Conservation (phyloP, 2,329 filamentous ascomycete genomes). For the Emergomyces orientalis region DNA sequence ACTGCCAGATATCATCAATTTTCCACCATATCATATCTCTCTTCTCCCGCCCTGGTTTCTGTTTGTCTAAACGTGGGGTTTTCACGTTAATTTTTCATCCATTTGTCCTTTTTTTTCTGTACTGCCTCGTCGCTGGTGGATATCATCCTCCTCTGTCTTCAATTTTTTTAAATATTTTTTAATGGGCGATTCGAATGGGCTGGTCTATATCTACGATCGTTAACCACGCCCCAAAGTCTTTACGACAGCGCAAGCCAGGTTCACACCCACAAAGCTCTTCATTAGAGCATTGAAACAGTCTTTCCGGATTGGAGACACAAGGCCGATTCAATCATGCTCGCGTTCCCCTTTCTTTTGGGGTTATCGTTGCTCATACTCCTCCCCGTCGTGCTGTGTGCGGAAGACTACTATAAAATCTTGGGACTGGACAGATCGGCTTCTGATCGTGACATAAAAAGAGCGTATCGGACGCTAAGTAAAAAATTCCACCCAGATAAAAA, state of each 20-base stretch:
- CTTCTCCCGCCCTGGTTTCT: not conserved
- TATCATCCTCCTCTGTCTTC: not conserved
- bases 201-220: not conserved
- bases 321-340: conserved; percentile 24
- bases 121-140: not conserved
- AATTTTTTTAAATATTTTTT: not conserved
- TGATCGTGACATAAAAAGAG: conserved; percentile 84
- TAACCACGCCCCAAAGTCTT: not conserved
- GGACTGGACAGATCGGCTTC: conserved; percentile 69
- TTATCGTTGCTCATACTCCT: conserved; percentile 30
- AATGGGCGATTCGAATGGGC: not conserved
- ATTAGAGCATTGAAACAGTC: not conserved
- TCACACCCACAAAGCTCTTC: not conserved
- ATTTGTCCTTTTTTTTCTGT: not conserved
- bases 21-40: not conserved
- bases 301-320: not conserved
- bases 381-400: conserved; percentile 32
- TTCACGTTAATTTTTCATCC: not conserved
- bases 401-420: conserved; percentile 58
- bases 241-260: not conserved
- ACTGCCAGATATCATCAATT: not conserved
- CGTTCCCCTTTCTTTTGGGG: conserved; percentile 25
- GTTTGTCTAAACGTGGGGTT: not conserved
- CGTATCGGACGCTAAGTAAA: conserved; percentile 85
- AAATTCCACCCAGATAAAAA: conserved; percentile 98